Conservation (phyloP, 1,284 basidiomycete species). For the Fistulina hepatica region DNA sequence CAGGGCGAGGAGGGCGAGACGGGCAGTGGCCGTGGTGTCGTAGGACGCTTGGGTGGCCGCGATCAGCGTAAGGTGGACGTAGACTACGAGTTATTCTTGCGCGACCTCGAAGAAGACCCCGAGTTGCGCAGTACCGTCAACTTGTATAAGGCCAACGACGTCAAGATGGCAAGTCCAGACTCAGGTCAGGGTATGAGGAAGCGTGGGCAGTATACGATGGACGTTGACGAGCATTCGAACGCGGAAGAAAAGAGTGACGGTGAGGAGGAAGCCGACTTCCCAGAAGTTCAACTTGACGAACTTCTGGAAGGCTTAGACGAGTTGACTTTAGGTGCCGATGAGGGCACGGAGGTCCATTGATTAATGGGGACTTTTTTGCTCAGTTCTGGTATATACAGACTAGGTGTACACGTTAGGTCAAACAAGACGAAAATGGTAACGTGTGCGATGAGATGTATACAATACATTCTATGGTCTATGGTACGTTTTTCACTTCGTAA, state of each 20-base stretch:
- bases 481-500: slow-evolving; percentile 31
- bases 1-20: slow-evolving; percentile 76
- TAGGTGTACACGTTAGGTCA: too few relatives aligned
- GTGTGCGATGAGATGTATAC: too few relatives aligned
- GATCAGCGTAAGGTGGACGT: slow-evolving; percentile 92
- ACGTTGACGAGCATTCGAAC: slow-evolving; percentile 50
- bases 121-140: slow-evolving; percentile 88
- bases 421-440: too few relatives aligned
- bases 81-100: slow-evolving; percentile 94
- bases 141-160: slow-evolving; percentile 62
- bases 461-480: too few relatives aligned
- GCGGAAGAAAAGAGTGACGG: slow-evolving; percentile 39
- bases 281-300: slow-evolving; percentile 80
- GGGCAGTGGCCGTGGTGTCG: slow-evolving; percentile 66
- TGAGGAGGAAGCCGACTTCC: slow-evolving; percentile 86
- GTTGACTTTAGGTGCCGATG: slow-evolving; percentile 47
- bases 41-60: slow-evolving; percentile 82
- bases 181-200: slow-evolving; percentile 32
- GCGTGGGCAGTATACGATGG: slow-evolving; percentile 56
- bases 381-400: too few relatives aligned
- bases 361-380: slow-evolving; percentile 3
- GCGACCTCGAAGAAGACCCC: slow-evolving; percentile 93
- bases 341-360: slow-evolving; percentile 2
- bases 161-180: slow-evolving; percentile 31
- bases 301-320: slow-evolving; percentile 88